A percentile compares a stretch with the other conserved stretches of the same genome.
Conservation (phyloP, 139 green algal genomes). For the Micractinium conductrix region DNA sequence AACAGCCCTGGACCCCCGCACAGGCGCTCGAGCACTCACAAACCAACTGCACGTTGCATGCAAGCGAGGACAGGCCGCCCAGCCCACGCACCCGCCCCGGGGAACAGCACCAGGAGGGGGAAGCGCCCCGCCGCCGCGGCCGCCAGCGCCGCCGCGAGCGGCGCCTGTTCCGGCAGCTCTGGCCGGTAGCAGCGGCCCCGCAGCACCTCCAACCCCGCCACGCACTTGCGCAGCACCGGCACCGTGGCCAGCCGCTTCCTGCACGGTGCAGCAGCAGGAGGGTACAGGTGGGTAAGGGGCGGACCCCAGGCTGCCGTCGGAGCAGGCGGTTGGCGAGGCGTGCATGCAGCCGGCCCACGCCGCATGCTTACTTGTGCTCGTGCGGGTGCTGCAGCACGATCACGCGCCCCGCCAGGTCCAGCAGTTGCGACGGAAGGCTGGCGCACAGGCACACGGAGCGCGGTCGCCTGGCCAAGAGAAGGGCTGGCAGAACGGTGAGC, state of each 20-base stretch:
- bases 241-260: slow-evolving; percentile 26
- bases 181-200: not conserved
- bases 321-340: not conserved
- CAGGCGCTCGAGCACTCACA: too few relatives aligned
- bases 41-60: not conserved
- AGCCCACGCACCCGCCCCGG: not conserved
- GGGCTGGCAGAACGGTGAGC: not conserved
- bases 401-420: not conserved
- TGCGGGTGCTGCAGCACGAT: slow-evolving; percentile 23
- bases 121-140: slow-evolving; percentile 1
- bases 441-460: slow-evolving; percentile 16
- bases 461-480: slow-evolving; percentile 2
- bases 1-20: too few relatives aligned
- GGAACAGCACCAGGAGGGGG: slow-evolving; percentile 31
- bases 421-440: not conserved
- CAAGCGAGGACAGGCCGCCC: not conserved
- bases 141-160: not conserved
- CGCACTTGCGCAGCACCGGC: slow-evolving; percentile 21
- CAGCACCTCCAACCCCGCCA: not conserved
- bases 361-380: slow-evolving; percentile 14
- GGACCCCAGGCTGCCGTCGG: too few relatives aligned
- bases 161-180: not conserved
- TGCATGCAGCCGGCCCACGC: not conserved
- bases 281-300: not conserved
- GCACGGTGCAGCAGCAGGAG: not conserved